Base-by-base conservation (phyloP, 2,329 filamentous ascomycete species). In the Penicillium crustosum region DNA sequence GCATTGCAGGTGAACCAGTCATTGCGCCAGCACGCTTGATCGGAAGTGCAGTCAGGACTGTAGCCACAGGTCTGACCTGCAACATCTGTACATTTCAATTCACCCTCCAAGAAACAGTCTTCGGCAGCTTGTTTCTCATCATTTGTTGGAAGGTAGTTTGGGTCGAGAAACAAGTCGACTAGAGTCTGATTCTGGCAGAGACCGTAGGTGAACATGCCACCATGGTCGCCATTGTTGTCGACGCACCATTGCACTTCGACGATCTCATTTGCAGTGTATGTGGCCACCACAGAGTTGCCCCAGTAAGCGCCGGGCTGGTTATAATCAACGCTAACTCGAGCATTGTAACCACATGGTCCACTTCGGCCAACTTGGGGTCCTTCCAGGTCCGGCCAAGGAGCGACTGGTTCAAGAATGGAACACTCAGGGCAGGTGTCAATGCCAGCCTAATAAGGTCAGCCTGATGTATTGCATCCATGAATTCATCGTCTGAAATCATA, bases 181-280 rank as follows among this genome's bases (percentile, higher is more conserved):
- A 84, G 67, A 0, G 70, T 71, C 61, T 83, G 81, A 61, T 84
- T 72, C 61, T 81, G 76, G 63, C 81, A 84, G 59, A 83, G 77
- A 8, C 82, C 79, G 67, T 83, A 84, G 61, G 71, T 77, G 67
- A 83, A 84, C 81, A 83, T 83, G 68, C 81, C 82, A 35, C 81
- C 81, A 60, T 84, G 82, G 61, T 84, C 81, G 0, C 82, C 82
- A 62, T 83, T 84, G 68, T 82, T 70, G 63, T 84, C 82, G n/a
- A 83, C 77, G 53, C 82, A 84, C 82, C 82, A 84, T 66, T 82
- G 72, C 0, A 83, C 81, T 25, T 81, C 78, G 21, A 83, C 68
- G 0, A 75, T 67, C 12, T 83, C 69, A 0, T 81, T 81, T 0
- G 77, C 70, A 0, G 69, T 68, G 66, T 83, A 83, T 1, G 75